phyloP scores from a whole-genome alignment of 371 early-diverging fungal species.

The Coemansia sp. region DNA sequence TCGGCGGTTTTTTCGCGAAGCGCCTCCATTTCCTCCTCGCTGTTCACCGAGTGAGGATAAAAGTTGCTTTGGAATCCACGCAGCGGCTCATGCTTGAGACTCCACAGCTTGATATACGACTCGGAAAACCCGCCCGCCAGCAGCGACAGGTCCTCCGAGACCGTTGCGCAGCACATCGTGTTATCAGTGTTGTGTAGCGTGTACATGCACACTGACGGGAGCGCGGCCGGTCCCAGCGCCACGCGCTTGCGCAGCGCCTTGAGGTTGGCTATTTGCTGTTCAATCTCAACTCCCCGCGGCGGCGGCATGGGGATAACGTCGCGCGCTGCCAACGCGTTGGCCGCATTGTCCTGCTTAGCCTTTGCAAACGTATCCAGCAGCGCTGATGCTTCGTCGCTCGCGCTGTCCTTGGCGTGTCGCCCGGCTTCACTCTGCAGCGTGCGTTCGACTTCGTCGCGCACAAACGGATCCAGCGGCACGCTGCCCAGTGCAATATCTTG shows the following conservation, averaged over 20 bases:
- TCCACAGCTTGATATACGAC: conserved; percentile 87
- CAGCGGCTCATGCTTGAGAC: conserved; percentile 69
- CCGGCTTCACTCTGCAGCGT: conserved; percentile 53
- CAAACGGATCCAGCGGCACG: conserved; percentile 59
- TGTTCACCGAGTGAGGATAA: conserved; percentile 58
- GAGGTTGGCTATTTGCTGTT: conserved; percentile 71
- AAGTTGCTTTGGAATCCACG: conserved; percentile 60
- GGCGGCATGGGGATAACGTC: conserved; percentile 61
- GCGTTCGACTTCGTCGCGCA: conserved; percentile 57
- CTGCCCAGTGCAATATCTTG: conserved; percentile 66
- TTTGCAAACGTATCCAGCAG: conserved; percentile 30
- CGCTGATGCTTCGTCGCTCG: conserved; percentile 21
- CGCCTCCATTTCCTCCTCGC: conserved; percentile 57
- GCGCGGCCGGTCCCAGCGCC: conserved; percentile 67
- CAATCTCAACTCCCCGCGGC: conserved; percentile 69
- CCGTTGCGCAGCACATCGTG: conserved; percentile 68
- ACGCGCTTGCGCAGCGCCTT: conserved; percentile 85
- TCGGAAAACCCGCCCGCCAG: conserved; percentile 89
- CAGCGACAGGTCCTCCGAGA: conserved; percentile 75
- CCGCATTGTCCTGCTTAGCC: conserved; percentile 28
- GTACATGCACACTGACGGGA: conserved; percentile 95
- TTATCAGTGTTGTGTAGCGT: conserved; percentile 97
- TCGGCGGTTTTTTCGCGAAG: conserved; percentile 48
- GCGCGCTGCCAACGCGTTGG: conserved; percentile 22
- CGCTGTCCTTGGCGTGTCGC: conserved; percentile 19